Base-by-base conservation (phyloP, 225 moss, liverwort and hornwort species). In the Sphagnum contortum region DNA sequence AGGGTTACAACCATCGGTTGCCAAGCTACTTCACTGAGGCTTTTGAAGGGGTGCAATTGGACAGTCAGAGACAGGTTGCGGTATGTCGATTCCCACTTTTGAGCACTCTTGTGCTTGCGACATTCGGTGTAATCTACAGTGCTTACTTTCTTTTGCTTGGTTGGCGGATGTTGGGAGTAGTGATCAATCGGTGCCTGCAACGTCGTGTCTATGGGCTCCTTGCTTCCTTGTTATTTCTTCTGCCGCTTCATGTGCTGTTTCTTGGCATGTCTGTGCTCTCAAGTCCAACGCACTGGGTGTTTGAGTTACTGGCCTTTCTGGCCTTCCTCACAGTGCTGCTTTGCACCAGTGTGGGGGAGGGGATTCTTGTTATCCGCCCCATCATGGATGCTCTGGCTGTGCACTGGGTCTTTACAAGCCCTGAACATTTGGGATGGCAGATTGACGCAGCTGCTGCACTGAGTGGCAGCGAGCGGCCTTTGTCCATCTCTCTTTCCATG, bases 371-470 rank as follows among this genome's bases (percentile, higher is more conserved):
- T 55, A 78, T 94, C 57, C 83, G 89, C 66, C 94, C 94, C 8
- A 94, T 91, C 62, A 87, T 88, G 5, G 94, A 94, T 69, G 94
- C 94, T 44, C 83, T 94, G 14, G 89, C 94, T 91, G 85, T 89
- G 74, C 29, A 29, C 29, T 29, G 29, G 29, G 29, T 29, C 29
- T 29, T 29, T 29, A 83, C 80, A 47, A 58, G 62, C 44, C 73
- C 81, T 13, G 75, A 87, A 68, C 78, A 84, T 66, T 83, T 76
- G 59, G 69, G 89, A 65, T 67, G 77, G 62, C 77, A 89, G 53
- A 84, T 73, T 12, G 84, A 88, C 58, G 59, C 76, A 49, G 67
- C 67, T 63, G 70, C 49, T 73, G 44, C 70, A 64, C 29, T 0
- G 29, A 29, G 29, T 29, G 29, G 29, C 29, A 29, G 29, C 29